Base-by-base conservation (phyloP, 331 rosid species). In the Saraca asoca region DNA sequence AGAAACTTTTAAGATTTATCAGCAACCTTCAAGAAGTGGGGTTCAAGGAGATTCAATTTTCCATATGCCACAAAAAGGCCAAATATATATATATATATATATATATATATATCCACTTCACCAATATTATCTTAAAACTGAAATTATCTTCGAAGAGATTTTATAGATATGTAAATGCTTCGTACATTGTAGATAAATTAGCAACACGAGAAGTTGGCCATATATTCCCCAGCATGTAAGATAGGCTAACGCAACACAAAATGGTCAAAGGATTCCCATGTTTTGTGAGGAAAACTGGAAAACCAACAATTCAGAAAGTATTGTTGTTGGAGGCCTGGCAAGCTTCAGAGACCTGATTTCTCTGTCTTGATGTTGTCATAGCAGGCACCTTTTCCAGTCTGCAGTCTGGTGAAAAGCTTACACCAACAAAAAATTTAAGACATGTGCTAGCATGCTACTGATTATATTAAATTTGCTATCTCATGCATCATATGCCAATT, bases 281-380 rank as follows among this genome's bases (percentile, higher is more conserved):
- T 53, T 42, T 64, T 59, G 59, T 58, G 65, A 31, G 35, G 62
- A 65, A 68, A 74, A 62, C 45, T 53, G 35, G 62, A 65, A 68
- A 74, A 62, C 45, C 58, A 64, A 64, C 51, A 78, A 50, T 68
- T 74, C 62, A 66, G 67, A 43, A 71, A 58, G 75, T 69, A 58
- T 75, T 56, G 66, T 19, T 56, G 63, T 31, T 49, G 55, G 29
- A 75, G 79, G 71, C 67, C 54, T 38, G 52, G 38, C 58, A 70
- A 62, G 73, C 72, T 58, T 78, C 81, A 80, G 11, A 73, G 29
- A 66, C 59, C 73, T 59, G 67, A n/a, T 67, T 67, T 75, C 73
- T 48, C 66, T 33, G 61, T 72, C 78, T 68, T 80, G 49, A 34
- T 20, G 71, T 78, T 59, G 37, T 79, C 79, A 34, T 44, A 77